Base-by-base conservation (phyloP, 2,329 filamentous ascomycete species). In the Penicillium sp. region DNA sequence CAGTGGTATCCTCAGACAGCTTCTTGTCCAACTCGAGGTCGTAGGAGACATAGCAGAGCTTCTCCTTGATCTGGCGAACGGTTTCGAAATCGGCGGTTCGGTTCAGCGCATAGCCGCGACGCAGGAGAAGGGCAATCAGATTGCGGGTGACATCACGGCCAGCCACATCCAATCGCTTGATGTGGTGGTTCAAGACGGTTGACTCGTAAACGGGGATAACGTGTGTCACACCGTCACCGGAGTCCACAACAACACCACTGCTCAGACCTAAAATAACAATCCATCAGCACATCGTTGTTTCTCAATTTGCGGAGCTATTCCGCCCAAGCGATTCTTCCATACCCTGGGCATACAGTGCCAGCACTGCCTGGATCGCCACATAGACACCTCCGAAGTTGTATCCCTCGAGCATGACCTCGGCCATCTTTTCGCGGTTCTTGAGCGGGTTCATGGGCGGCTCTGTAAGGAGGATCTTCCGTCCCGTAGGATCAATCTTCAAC, bases 131-230 rank as follows among this genome's bases (percentile, higher is more conserved):
- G 55, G 93, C 92, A 79, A 99, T 99, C 67, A 99, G 86, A 80
- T 99, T 98, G 73, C 94, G 91, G n/a, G 95, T 99, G 58, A 99
- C 95, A 75, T 99, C 95, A 75, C 95, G 90, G 61, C 95, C 95
- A 26, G 95, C 95, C 51, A 99, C 95, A 73, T 99, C 95, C 70
- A 99, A 86, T 71, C 95, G 89, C 69, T 92, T 89, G 56, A 94
- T 99, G 54, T 98, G 89, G 79, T 99, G 95, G 82, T 97, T 98
- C 70, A 99, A 88, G 19, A 99, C 95, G 49, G 96, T 95, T 58
- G 92, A 96, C 82, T 99, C 95, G 83, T 98, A 99, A 53, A 99
- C 95, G 59, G 95, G 95, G 19, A 99, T 94, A 74, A 99, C 97
- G 79, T 99, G 95, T 42, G 95, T 99, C 72, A 99, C 95, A 80